Base-by-base conservation (phyloP, 805 yeast genomes). In the Schwanniomyces sp. region DNA sequence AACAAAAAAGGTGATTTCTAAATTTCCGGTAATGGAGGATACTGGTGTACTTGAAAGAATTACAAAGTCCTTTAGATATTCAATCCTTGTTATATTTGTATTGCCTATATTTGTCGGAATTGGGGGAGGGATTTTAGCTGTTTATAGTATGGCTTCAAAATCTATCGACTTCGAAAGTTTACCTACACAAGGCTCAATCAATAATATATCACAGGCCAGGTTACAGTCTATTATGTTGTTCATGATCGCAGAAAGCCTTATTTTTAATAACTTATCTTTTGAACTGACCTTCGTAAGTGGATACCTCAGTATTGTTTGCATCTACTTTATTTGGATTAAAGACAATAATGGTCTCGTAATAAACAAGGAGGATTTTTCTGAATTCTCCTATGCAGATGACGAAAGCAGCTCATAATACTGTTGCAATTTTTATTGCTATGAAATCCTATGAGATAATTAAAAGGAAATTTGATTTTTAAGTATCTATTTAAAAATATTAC, bases 281-380 rank as follows among this genome's bases (percentile, higher is more conserved):
- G 21, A 32, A 32, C 7, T 17, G 12, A 8, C 27, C 8, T 37
- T 37, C 27, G 18, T 37, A 17, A 37, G 16, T 24, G 8, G 27
- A 3, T 37, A 37, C 9, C 8, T 37, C 12, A 25, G 47, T 12
- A 48, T 64, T 17, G 43, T 52, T 12, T 45, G 49, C 25, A 34
- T 66, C 12, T 67, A 57, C 48, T 53, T 48, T 44, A 59, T 65
- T 41, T 67, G 71, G 72, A 56, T 66, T 34, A 64, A 54, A 41
- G 62, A 59, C 34, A 66, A 65, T 48, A 56, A 57, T 47, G 72
- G 69, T 8, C 54, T 65, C 44, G 47, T 62, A 17, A 46, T 62
- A 14, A 66, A 65, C n/a, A 39, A 39, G n/a, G 41, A 39, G 12
- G 16, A 37, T 14, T 21, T 8, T 37, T 18, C 36, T 11, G 10